Base-by-base conservation (phyloP, 768 basidiomycete species). In the Fomitopsis serialis region DNA sequence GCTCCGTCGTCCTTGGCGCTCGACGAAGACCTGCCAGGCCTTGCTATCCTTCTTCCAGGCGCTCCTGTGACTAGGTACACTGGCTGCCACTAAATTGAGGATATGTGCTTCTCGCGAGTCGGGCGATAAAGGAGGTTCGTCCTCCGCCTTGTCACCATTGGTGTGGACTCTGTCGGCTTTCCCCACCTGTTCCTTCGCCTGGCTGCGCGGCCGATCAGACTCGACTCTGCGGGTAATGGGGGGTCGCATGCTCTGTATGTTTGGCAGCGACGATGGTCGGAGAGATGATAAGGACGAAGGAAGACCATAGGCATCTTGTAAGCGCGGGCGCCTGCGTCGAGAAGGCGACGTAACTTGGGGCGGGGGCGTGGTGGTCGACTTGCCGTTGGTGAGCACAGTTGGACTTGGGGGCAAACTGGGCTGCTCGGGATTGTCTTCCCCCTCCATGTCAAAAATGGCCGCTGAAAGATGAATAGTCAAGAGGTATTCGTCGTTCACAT, bases 401-500 rank as follows among this genome's bases (percentile, higher is more conserved):
- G 23, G 40, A 47, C 54, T 49, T 19, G 49, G 37, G n/a, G 50
- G 29, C 11, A 60, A 60, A 11, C 71, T 69, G 12, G 48, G 49
- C 17, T 60, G 68, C 22, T 67, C 56, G 23, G 68, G 46, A 60
- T 37, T 61, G 70, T 59, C 67, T 66, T 78, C 79, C 42, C 82
- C 80, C 48, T 91, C 89, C 58, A 89, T 70, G 49, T 81, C 79
- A 57, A 91, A 91, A 36, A 91, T 79, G 71, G 83, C 74, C 50
- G 82, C 87, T 85, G 56, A 21, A 40, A 4, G 37, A 19, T 15
- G 37, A 40, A 44, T n/a, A 22, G 29, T 32, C 6, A 46, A 11
- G 25, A 46, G 32, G 50, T 45, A 35, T 36, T 40, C 42, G 1
- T 29, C 48, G 45, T 45, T 23, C 24, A 35, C 57, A 36, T 46